Evolutionary conservation across 441 rosid species (phyloP).

Genomic region (Corymbia citriodora): DNA sequence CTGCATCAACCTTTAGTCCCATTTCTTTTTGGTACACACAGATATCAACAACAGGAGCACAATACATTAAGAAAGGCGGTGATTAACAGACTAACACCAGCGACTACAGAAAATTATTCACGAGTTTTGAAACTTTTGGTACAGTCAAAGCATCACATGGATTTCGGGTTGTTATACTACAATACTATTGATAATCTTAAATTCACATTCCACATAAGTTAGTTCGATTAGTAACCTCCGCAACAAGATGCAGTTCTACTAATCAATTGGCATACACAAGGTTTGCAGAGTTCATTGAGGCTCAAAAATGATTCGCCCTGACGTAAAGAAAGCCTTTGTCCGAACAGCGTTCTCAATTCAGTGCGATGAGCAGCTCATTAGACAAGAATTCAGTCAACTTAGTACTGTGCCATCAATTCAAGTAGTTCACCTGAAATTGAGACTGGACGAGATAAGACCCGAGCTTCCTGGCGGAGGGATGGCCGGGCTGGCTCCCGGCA

Average conservation of each 20-base stretch:
- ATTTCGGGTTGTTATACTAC: not conserved
- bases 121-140: not conserved
- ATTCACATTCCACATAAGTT: not conserved
- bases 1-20: not conserved
- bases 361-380: not conserved
- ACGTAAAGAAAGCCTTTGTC: not conserved
- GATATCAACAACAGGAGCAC: not conserved
- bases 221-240: not conserved
- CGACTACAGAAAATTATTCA: not conserved
- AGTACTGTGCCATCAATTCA: not conserved
- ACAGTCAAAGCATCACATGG: not conserved
- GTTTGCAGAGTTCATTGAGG: not conserved
- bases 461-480: conserved; percentile 58
- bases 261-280: not conserved
- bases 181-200: not conserved
- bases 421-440: conserved; percentile 69
- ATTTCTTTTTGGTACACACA: not conserved
- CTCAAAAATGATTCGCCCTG: not conserved
- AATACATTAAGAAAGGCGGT: not conserved
- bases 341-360: not conserved
- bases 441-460: conserved; percentile 77
- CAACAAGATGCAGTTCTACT: not conserved
- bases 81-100: rapidly evolving
- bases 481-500: conserved; percentile 75
- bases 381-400: not conserved